These are phyloP conservation scores for Anthracocystis walkeri DNA, from an alignment of 1,284 basidiomycete genomes.

Conservation along the genomic window DNA sequence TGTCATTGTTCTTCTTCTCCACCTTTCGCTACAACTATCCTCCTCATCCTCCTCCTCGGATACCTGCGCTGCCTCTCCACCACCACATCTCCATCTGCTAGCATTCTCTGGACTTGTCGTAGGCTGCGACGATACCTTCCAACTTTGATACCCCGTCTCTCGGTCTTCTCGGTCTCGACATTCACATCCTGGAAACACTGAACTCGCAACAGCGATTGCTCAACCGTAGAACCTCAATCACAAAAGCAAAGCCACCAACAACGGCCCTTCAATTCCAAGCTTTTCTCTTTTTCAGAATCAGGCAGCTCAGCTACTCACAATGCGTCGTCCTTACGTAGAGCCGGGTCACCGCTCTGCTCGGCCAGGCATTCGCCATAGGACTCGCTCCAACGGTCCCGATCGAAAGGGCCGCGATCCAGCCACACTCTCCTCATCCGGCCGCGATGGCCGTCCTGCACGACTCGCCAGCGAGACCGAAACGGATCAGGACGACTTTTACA, in stretches of 20 bases:
- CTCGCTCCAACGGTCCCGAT: constrained; percentile 41
- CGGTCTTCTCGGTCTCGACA: constrained; percentile 1
- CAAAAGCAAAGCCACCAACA: neutral
- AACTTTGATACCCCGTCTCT: neutral
- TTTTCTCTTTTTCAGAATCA: neutral
- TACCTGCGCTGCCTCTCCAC: neutral
- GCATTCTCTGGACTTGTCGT: neutral
- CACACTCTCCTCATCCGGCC: constrained; percentile 15
- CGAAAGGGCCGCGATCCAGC: constrained; percentile 44
- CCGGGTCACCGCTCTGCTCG: constrained; percentile 45
- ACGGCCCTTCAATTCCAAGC: neutral
- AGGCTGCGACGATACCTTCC: neutral
- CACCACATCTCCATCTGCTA: neutral
- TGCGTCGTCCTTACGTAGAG: constrained; percentile 50
- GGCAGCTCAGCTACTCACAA: constrained; percentile 4
- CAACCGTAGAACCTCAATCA: too few relatives aligned
- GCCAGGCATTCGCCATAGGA: constrained; percentile 45
- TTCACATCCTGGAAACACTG: neutral
- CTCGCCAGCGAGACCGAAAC: constrained; percentile 46
- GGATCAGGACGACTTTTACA: constrained; percentile 46
- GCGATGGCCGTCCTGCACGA: constrained; percentile 20
- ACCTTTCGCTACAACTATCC: neutral
- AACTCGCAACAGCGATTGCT: too few relatives aligned
- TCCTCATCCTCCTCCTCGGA: neutral
- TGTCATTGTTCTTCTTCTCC: neutral